These are phyloP conservation scores for Solanum pennellii DNA, from an alignment of 257 asterid genomes.

Conservation along the genomic window DNA sequence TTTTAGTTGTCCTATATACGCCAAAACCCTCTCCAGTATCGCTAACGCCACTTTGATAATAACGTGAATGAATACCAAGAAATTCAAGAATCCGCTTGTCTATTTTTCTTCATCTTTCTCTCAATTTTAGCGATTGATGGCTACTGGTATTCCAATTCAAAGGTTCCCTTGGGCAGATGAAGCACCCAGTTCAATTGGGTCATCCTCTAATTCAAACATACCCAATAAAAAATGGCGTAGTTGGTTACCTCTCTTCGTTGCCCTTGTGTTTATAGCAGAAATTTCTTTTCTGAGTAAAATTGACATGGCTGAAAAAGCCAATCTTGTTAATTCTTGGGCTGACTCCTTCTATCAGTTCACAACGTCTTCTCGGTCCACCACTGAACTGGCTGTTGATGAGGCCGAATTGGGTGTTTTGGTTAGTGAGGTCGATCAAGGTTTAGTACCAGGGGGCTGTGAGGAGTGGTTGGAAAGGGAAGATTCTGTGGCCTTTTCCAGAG, in stretches of 20 bases:
- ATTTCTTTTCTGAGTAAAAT: slow-evolving; percentile 70
- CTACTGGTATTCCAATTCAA: slow-evolving; percentile 10
- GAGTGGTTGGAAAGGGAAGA: slow-evolving; percentile 84
- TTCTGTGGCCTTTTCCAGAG: slow-evolving; percentile 49
- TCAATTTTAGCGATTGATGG: background rate
- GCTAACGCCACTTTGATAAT: background rate
- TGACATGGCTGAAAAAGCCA: slow-evolving; percentile 68
- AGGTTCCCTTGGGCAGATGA: slow-evolving; percentile 10
- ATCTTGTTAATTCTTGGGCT: slow-evolving; percentile 83
- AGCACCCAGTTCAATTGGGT: slow-evolving; percentile 6
- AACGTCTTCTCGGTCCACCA: slow-evolving; percentile 5
- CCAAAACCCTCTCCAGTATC: background rate
- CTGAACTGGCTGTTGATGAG: background rate
- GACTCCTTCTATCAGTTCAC: slow-evolving; percentile 79
- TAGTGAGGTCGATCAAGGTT: slow-evolving; percentile 1
- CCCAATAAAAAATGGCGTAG: slow-evolving; percentile 58
- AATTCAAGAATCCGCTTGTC: background rate
- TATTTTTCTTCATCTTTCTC: background rate
- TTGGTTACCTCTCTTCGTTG: slow-evolving; percentile 53
- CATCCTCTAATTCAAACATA: slow-evolving; percentile 3
- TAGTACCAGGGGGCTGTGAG: slow-evolving; percentile 35
- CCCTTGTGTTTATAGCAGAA: slow-evolving; percentile 68
- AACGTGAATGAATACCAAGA: background rate
- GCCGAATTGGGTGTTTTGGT: slow-evolving; percentile 5
- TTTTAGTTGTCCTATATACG: background rate